Percentiles rank a stretch among this genome's conserved stretches.
Conservation (phyloP, 2,329 filamentous ascomycete genomes). For the Botrytis elliptica region DNA sequence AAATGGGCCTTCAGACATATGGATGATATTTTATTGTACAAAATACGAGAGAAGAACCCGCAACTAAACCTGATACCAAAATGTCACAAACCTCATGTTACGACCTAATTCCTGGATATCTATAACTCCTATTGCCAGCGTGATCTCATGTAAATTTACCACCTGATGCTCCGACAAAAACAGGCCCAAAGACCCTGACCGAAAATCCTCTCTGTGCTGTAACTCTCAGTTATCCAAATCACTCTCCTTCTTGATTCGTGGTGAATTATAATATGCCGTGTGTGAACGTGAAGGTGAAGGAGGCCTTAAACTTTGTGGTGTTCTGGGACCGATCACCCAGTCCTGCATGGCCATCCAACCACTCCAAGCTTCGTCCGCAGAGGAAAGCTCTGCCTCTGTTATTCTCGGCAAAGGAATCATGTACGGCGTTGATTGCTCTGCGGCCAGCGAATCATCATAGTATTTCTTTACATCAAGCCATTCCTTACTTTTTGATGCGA, state of each 20-base stretch:
- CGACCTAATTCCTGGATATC: not conserved
- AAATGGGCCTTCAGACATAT: not conserved
- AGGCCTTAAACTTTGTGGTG: not conserved
- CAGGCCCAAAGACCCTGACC: not conserved
- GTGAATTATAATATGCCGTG: constrained; percentile 2
- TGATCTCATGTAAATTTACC: not conserved
- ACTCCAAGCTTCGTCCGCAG: constrained; percentile 83
- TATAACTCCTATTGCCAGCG: constrained; percentile 8
- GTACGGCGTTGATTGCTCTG: constrained; percentile 71
- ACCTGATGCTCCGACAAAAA: not conserved
- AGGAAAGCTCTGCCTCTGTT: constrained; percentile 75
- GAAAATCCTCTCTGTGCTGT: not conserved
- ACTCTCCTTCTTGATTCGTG: constrained; percentile 12
- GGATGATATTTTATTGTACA: not conserved
- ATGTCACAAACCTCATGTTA: not conserved
- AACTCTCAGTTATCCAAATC: not conserved
- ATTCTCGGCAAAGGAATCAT: constrained; percentile 77
- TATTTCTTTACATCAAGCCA: constrained; percentile 87
- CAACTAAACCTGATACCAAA: not conserved
- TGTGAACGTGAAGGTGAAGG: not conserved
- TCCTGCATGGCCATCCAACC: constrained; percentile 97
- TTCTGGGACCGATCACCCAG: constrained; percentile 85
- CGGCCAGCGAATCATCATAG: constrained; percentile 74
- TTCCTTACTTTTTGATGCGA: constrained; percentile 86
- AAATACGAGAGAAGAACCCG: not conserved